Conservation (phyloP, 2,329 filamentous ascomycete genomes). For the Coniochaeta sp. region DNA sequence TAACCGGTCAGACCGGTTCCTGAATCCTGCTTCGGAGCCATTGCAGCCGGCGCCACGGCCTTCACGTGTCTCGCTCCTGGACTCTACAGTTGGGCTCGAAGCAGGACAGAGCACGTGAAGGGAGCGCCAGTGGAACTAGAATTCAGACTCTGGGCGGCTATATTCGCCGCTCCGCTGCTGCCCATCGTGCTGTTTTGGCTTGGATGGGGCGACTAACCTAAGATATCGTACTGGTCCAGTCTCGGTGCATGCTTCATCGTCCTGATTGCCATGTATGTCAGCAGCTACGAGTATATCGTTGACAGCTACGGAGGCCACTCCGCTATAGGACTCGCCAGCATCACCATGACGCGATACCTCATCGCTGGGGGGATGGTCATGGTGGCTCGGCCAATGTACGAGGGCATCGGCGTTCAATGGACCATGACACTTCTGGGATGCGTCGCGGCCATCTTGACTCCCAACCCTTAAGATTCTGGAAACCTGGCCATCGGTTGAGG, state of each 20-base stretch:
- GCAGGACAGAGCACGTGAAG: conserved; percentile 32
- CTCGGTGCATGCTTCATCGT: conserved; percentile 42
- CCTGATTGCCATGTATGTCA: conserved; percentile 41
- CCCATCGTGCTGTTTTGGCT: conserved; percentile 51
- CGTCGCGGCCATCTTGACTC: conserved; percentile 21
- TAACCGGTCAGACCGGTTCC: conserved; percentile 35
- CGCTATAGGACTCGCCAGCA: conserved; percentile 25
- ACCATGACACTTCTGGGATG: conserved; percentile 24
- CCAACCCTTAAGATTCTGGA: conserved; percentile 27
- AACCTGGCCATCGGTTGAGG: conserved; percentile 17
- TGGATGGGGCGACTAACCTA: conserved; percentile 41
- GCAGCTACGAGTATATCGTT: conserved; percentile 50
- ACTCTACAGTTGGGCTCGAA: conserved; percentile 34
- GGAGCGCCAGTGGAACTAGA: conserved; percentile 38
- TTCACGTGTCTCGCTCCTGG: conserved; percentile 33
- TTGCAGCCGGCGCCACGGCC: conserved; percentile 29
- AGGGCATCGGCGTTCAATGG: conserved; percentile 24
- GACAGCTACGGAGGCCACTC: conserved; percentile 48
- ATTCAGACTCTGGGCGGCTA: conserved; percentile 44
- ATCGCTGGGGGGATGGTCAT: conserved; percentile 32
- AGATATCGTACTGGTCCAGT: conserved; percentile 40
- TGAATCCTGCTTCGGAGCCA: conserved; percentile 39
- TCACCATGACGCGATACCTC: conserved; percentile 23
- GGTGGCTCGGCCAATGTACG: conserved; percentile 29
- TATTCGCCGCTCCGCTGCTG: conserved; percentile 40